Evolutionary conservation across 2,329 filamentous ascomycete genomes (phyloP), one percentile per base, ranked within the genome.

Genomic region (Fusarium metavorans): DNA sequence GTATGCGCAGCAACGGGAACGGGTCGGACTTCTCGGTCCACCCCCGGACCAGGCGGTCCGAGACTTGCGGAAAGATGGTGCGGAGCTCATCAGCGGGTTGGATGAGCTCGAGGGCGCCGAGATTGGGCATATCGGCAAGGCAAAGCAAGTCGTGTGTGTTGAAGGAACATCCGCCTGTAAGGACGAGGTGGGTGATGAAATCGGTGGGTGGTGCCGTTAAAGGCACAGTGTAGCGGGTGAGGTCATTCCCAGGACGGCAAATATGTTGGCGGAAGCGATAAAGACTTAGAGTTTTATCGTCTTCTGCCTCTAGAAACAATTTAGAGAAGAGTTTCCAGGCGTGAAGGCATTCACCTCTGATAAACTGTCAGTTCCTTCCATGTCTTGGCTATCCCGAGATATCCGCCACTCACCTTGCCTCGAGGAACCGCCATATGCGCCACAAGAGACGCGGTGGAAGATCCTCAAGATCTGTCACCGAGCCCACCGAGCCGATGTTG

Each of bases 61-160:
- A 86, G 7, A 88, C 74, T 4, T 80, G 78, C 8, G 84, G 84
- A 35, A 84, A 84, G 30, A 70, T 63, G 30, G 69, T 67, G 5
- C 70, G 64, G 25, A 78, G 52, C 41, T 78, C 74, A 32, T 82
- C 81, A 1, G 76, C 72, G 2, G 84, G 83, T 68, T 86, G 82
- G 16, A 87, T 80, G 25, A 89, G 81, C 75, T 88, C 86, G 14
- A 89, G 81, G 3, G 86, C 82, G 10, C 84, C 87, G 6, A 89
- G 83, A 60, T 88, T 89, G 32, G 80, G 82, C 72, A 88, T 80
- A 5, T 82, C 76, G 0, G 85, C 74, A 35, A 89, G 78, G 20
- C 76, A 76, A 3, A 87, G 70, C 32, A 88, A 74, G 59, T 88
- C 85, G 23, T 80, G 77, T 1, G 81, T 80, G 6, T 65, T 74